These are phyloP conservation scores for Hypoxylon sp. DNA, from an alignment of 2,329 filamentous ascomycete genomes.

Conservation along the genomic window DNA sequence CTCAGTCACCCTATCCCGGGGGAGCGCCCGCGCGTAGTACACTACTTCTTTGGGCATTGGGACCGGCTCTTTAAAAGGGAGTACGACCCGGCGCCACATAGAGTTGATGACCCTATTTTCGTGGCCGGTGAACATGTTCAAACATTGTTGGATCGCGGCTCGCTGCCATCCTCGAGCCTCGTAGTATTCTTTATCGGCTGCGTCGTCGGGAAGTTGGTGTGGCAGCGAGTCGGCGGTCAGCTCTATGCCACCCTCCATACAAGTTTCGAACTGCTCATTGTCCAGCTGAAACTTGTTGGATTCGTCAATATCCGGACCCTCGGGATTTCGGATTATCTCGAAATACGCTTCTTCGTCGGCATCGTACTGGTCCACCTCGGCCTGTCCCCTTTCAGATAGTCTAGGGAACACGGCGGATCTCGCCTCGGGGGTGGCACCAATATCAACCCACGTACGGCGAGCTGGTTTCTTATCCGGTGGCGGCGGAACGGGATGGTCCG, in stretches of 20 bases:
- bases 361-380: background rate
- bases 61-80: conserved; percentile 45
- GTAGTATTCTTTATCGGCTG: conserved; percentile 27
- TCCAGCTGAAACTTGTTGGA: conserved; percentile 43
- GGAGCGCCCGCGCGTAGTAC: conserved; percentile 31
- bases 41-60: conserved; percentile 38
- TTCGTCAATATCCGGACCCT: too few relatives aligned
- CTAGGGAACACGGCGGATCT: conserved; percentile 29
- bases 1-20: conserved; percentile 17
- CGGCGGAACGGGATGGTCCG: conserved; percentile 31
- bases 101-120: conserved; percentile 51
- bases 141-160: conserved; percentile 54
- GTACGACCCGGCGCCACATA: conserved; percentile 49
- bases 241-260: conserved; percentile 40
- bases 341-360: conserved; percentile 24
- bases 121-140: conserved; percentile 49
- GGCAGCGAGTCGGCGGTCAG: conserved; percentile 26
- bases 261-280: conserved; percentile 47
- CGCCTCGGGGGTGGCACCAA: background rate
- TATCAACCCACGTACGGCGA: conserved; percentile 31
- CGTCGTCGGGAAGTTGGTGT: background rate
- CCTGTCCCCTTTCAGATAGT: background rate
- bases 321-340: background rate
- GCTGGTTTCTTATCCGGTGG: conserved; percentile 27
- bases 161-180: conserved; percentile 53